Conservation (phyloP, 306 rosid species). For the Rosa multiflora region DNA sequence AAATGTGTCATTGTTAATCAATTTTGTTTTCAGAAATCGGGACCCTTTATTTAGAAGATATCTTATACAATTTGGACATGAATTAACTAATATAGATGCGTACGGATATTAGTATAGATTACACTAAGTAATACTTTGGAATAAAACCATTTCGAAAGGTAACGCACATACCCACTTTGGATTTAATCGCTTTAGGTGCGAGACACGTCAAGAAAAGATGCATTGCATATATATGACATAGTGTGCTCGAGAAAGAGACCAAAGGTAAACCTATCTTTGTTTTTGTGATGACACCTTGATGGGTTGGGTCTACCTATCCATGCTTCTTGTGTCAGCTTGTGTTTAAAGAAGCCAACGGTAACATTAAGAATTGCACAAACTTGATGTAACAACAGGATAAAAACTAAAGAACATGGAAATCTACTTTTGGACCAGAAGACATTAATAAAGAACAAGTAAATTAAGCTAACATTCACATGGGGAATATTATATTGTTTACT, state of each 20-base stretch:
- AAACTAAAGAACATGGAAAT: not conserved
- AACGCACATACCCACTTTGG: not conserved
- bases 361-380: not conserved
- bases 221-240: not conserved
- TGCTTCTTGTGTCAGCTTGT: not conserved
- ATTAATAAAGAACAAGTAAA: not conserved
- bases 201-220: constrained; percentile 10
- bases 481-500: not conserved
- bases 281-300: not conserved
- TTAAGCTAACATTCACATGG: not conserved
- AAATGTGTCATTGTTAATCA: not conserved
- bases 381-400: not conserved
- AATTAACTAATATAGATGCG: not conserved
- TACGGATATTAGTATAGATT: not conserved
- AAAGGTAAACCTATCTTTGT: not conserved
- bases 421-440: not conserved
- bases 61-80: not conserved
- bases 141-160: not conserved
- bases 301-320: constrained; percentile 3
- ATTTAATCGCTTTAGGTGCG: constrained; percentile 13
- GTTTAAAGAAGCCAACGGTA: not conserved
- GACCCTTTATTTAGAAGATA: not conserved
- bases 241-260: constrained; percentile 9
- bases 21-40: not conserved
- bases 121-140: not conserved